Evolutionary conservation across 2,329 filamentous ascomycete species (phyloP).

Genomic region (Sclerotinia spermophila): DNA sequence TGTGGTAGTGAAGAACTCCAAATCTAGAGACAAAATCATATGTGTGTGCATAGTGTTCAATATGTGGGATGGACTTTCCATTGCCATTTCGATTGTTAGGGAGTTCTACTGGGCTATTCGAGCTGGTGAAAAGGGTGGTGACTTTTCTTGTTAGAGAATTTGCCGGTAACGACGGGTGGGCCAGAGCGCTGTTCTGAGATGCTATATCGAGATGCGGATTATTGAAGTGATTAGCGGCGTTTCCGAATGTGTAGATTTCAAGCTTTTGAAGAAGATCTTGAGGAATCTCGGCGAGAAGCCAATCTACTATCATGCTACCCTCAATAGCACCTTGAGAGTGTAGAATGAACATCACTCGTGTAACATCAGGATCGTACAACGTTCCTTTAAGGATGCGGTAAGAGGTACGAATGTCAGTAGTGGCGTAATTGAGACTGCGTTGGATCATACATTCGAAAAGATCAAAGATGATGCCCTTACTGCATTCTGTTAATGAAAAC

Average conservation of each 20-base stretch:
- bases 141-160: constrained; percentile 33
- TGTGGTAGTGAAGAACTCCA: constrained; percentile 66
- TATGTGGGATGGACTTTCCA: constrained; percentile 56
- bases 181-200: constrained; percentile 43
- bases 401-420: constrained; percentile 61
- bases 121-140: not conserved
- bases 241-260: constrained; percentile 76
- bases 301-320: constrained; percentile 69
- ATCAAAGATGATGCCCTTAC: constrained; percentile 67
- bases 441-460: constrained; percentile 74
- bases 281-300: constrained; percentile 69
- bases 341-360: constrained; percentile 69
- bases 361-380: constrained; percentile 57
- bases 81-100: not conserved
- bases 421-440: constrained; percentile 69
- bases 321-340: constrained; percentile 79
- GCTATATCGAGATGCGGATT: constrained; percentile 58
- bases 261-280: constrained; percentile 63
- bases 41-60: constrained; percentile 77
- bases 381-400: constrained; percentile 59
- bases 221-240: constrained; percentile 78
- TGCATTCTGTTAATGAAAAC: constrained; percentile 23
- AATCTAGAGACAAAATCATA: constrained; percentile 71
- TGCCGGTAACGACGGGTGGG: constrained; percentile 41
- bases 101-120: not conserved